phyloP scores from a whole-genome alignment of 2,329 filamentous ascomycete genomes.

The Lasiodiplodia citricola region DNA sequence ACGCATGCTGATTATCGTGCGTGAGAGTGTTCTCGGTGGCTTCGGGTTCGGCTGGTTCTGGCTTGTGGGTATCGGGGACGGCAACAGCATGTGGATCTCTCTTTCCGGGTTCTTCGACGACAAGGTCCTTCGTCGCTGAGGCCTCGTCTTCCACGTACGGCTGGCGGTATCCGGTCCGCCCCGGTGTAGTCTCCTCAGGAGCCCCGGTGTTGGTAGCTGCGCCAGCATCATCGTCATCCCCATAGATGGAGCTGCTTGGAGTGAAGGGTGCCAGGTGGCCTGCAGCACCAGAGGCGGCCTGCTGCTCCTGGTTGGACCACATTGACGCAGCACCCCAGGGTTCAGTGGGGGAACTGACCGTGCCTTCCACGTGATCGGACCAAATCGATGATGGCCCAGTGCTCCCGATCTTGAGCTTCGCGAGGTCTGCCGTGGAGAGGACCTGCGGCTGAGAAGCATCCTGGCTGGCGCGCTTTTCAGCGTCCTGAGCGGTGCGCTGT shows the following conservation, averaged over 20 bases:
- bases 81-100: background rate
- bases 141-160: slow-evolving; percentile 9
- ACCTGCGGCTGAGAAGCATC: background rate
- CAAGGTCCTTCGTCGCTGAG: background rate
- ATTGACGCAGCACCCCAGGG: slow-evolving; percentile 14
- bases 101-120: background rate
- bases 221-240: background rate
- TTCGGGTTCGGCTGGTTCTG: background rate
- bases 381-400: background rate
- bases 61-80: too few relatives aligned
- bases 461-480: background rate
- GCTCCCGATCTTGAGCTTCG: slow-evolving; percentile 4
- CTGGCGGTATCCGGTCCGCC: background rate
- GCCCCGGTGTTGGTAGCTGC: background rate
- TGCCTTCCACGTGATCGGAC: slow-evolving; percentile 13
- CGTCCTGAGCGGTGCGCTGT: background rate
- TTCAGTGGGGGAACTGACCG: slow-evolving; percentile 16
- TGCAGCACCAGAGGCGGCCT: background rate
- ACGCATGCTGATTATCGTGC: background rate
- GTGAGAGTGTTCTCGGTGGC: background rate
- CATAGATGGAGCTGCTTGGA: slow-evolving; percentile 20
- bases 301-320: slow-evolving; percentile 21
- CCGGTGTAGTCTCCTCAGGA: background rate
- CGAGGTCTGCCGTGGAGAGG: background rate
- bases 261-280: slow-evolving; percentile 17